Base-by-base conservation (phyloP, 768 basidiomycete species). In the Tylopilus rubrobrunneus region DNA sequence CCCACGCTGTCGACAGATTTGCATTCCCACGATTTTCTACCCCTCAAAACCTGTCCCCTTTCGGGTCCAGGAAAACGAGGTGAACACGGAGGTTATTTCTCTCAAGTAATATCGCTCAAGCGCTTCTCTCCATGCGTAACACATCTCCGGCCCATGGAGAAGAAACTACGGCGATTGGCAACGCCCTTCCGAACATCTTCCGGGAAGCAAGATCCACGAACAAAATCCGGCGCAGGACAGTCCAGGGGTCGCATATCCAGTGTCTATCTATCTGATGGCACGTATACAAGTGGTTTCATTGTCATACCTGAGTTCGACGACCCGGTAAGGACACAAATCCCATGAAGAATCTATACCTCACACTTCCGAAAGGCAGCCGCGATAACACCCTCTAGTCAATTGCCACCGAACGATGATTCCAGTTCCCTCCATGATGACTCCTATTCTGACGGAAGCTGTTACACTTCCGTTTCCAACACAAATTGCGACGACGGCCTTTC, bases 241-340 rank as follows among this genome's bases (percentile, higher is more conserved):
- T 55, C 66, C 6, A 29, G 53, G 25, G 52, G 51, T 19, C 54
- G 48, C 12, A 27, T 66, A 17, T 56, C 64, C 8, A 61, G 49
- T 28, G 61, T 68, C 19, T 66, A 68, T 52, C 51, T 66, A 28
- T 60, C 58, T 5, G 53, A 61, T 19, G 48, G 49, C 41, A 60
- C 52, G 12, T 54, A 57, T 29, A 27, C 61, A 6, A 56, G 31
- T 21, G 51, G 49, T 45, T 61, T 66, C 23, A 14, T 59, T 28
- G 23, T 68, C 31, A 53, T 59, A 41, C 68, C 68, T 5, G 66
- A 68, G 49, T 67, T 66, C 31, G 62, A 69, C 47, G 47, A 51
- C 31, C 48, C 57, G 15, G 39, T 25, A 10, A 45, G 44, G 45
- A 46, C 29, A 4, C 43, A 48, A 28, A 27, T 42, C 15, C 34